Percentiles rank a stretch among this genome's conserved stretches.
Conservation (phyloP, 805 yeast species). For the Cyberlindnera lachancei region DNA sequence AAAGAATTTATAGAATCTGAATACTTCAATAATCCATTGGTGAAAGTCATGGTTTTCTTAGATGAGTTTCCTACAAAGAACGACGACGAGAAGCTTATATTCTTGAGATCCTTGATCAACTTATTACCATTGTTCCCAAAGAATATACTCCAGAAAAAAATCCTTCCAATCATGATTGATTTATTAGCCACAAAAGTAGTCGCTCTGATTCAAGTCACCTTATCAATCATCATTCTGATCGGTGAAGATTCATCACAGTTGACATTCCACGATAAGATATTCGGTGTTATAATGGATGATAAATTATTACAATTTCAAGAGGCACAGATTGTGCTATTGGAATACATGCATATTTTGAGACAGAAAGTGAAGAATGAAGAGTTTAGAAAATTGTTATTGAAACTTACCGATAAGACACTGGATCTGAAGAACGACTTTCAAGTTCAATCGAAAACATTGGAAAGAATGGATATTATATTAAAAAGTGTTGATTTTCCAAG, state of each 20-base stretch:
- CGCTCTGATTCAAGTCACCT: slow-evolving; percentile 36
- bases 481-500: slow-evolving; percentile 56
- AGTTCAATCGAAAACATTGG: slow-evolving; percentile 50
- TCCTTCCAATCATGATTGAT: slow-evolving; percentile 61
- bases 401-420: slow-evolving; percentile 31
- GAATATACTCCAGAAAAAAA: slow-evolving; percentile 39
- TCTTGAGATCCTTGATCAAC: slow-evolving; percentile 55
- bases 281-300: slow-evolving; percentile 20
- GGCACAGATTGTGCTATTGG: slow-evolving; percentile 37
- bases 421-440: slow-evolving; percentile 23
- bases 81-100: slow-evolving; percentile 56
- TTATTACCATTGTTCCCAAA: slow-evolving; percentile 52
- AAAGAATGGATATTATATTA: slow-evolving; percentile 32
- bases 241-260: slow-evolving; percentile 65
- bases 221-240: slow-evolving; percentile 52
- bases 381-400: slow-evolving; percentile 40
- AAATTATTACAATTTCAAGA: slow-evolving; percentile 31
- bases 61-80: slow-evolving; percentile 79
- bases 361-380: slow-evolving; percentile 38
- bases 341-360: slow-evolving; percentile 40
- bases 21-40: slow-evolving; percentile 75
- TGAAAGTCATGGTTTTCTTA: slow-evolving; percentile 70
- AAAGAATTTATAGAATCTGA: slow-evolving; percentile 63
- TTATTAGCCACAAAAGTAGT: slow-evolving; percentile 36
- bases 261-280: slow-evolving; percentile 55